Percentiles rank a stretch among this genome's conserved stretches.
Conservation (phyloP, 768 basidiomycete genomes). For the Postia placenta region DNA sequence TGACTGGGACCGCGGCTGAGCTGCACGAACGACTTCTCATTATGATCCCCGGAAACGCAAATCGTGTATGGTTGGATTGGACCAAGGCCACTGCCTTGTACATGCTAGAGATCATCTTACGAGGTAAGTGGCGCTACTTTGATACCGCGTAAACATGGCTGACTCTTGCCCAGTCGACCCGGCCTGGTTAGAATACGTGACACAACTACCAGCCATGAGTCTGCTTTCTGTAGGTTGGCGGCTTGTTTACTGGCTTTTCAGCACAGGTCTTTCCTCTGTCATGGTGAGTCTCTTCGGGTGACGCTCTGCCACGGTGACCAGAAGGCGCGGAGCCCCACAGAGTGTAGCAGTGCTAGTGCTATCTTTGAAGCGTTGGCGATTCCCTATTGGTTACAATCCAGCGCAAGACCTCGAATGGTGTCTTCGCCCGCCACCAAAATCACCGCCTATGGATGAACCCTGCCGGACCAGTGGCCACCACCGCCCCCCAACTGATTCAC, state of each 20-base stretch:
- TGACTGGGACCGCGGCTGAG: slow-evolving; percentile 38
- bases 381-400: neutral
- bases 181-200: slow-evolving; percentile 20
- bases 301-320: no score
- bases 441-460: no score
- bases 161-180: slow-evolving; percentile 23
- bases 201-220: slow-evolving; percentile 24
- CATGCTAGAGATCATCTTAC: slow-evolving; percentile 11
- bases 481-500: no score
- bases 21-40: slow-evolving; percentile 26
- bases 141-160: neutral
- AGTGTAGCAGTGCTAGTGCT: neutral
- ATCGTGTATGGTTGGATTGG: slow-evolving; percentile 9
- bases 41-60: neutral
- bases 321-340: neutral
- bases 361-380: neutral
- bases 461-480: no score
- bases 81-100: slow-evolving; percentile 5
- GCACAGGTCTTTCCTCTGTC: slow-evolving; percentile 30
- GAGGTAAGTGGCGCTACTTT: slow-evolving; percentile 10
- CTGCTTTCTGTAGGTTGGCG: slow-evolving; percentile 15
- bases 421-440: no score
- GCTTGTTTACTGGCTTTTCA: slow-evolving; percentile 16
- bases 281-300: slow-evolving; percentile 28
- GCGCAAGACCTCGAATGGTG: neutral